A percentile compares a stretch with the other conserved stretches of the same genome.
Evolutionary conservation across 1,139 yeast genomes (phyloP).

Genomic region (Martiniozyma asiatica): DNA sequence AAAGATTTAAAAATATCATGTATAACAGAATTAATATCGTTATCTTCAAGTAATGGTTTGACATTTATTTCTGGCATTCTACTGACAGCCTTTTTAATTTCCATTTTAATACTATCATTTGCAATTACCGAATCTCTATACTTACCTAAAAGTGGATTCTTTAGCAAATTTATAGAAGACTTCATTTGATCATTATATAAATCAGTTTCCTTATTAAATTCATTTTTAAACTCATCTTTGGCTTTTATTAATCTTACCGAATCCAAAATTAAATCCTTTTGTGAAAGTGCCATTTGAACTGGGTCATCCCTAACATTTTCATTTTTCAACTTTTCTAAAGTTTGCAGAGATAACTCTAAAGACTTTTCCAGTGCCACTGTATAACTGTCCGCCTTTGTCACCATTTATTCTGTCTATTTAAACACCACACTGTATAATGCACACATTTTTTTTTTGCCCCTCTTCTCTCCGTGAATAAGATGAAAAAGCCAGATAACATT

Average conservation of each 20-base stretch:
- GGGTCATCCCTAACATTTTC: not conserved
- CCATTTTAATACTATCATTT: constrained; percentile 10
- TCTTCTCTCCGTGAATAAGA: too few species aligned
- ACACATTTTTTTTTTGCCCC: too few species aligned
- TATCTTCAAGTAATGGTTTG: constrained; percentile 7
- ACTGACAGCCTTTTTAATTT: constrained; percentile 10
- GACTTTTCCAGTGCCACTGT: not conserved
- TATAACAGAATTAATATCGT: too few species aligned
- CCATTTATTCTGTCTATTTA: too few species aligned
- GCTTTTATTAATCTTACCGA: constrained; percentile 11
- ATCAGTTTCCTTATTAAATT: too few species aligned
- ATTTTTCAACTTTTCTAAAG: not conserved
- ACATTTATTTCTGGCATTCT: constrained; percentile 15
- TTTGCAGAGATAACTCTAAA: not conserved
- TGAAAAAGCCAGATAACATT: constrained; percentile 16
- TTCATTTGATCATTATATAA: constrained; percentile 12
- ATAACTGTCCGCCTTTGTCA: not conserved
- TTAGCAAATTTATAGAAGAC: constrained; percentile 12
- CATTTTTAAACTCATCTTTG: constrained; percentile 15
- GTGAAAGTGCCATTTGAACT: constrained; percentile 1
- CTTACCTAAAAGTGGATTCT: constrained; percentile 12
- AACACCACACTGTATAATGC: too few species aligned
- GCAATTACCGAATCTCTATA: constrained; percentile 13
- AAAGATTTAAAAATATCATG: constrained; percentile 4
- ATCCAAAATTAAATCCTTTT: constrained; percentile 13